Conservation (phyloP, 1,284 basidiomycete species). For the Ustilago loliicola region DNA sequence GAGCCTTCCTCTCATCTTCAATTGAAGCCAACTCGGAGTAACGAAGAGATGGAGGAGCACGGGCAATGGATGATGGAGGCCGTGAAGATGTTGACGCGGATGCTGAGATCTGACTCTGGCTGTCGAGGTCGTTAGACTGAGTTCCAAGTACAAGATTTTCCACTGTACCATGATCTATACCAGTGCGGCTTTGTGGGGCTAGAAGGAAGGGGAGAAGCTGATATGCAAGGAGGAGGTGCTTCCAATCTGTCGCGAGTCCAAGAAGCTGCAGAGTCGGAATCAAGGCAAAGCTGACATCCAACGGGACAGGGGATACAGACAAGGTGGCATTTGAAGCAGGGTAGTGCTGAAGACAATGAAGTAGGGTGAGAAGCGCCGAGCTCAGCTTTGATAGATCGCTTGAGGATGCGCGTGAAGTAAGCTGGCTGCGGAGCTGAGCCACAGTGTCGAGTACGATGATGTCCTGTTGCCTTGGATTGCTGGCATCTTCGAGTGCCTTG, state of each 20-base stretch:
- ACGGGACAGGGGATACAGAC: not conserved
- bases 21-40: not conserved
- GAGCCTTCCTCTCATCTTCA: not conserved
- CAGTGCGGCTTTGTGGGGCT: not conserved
- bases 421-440: constrained; percentile 14
- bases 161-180: not conserved
- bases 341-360: constrained; percentile 42
- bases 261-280: constrained; percentile 49
- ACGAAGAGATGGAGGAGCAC: not conserved
- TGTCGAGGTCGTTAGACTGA: not conserved
- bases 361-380: constrained; percentile 34
- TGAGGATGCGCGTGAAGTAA: constrained; percentile 19
- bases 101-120: constrained; percentile 7
- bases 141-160: not conserved
- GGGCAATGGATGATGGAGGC: constrained; percentile 4
- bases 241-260: constrained; percentile 36
- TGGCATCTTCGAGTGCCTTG: constrained; percentile 43
- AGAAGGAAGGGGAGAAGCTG: constrained; percentile 35
- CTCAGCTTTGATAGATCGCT: constrained; percentile 26
- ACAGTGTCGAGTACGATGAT: constrained; percentile 31
- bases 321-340: constrained; percentile 18
- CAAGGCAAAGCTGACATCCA: constrained; percentile 48
- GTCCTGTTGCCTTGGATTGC: constrained; percentile 16
- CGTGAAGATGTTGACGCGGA: constrained; percentile 16
- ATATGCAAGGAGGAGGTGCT: constrained; percentile 38